These are phyloP conservation scores for Claviceps humidiphila DNA, from an alignment of 2,329 filamentous ascomycete genomes.

Conservation along the genomic window DNA sequence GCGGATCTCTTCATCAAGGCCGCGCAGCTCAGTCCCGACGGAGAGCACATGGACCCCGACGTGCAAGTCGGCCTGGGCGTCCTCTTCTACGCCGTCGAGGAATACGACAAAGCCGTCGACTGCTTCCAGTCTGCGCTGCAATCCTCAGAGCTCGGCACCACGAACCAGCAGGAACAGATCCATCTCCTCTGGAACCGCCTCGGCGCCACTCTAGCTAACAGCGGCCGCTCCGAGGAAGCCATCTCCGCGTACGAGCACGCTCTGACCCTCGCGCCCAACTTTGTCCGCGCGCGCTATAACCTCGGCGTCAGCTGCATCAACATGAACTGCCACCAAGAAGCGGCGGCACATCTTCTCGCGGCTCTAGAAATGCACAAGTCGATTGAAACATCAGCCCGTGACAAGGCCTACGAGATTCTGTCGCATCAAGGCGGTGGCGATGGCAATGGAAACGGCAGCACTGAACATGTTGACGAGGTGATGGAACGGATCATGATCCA, in stretches of 20 bases:
- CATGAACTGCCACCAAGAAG: slow-evolving; percentile 87
- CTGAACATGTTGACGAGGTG: slow-evolving; percentile 44
- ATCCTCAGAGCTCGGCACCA: slow-evolving; percentile 68
- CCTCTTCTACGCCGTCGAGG: slow-evolving; percentile 93
- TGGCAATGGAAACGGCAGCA: no score
- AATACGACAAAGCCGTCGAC: slow-evolving; percentile 97
- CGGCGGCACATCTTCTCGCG: slow-evolving; percentile 81
- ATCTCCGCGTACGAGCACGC: slow-evolving; percentile 95
- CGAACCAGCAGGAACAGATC: slow-evolving; percentile 73
- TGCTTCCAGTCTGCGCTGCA: slow-evolving; percentile 90
- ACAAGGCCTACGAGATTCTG: slow-evolving; percentile 72
- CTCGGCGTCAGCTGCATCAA: slow-evolving; percentile 95
- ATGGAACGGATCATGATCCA: slow-evolving; percentile 82
- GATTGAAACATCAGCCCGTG: slow-evolving; percentile 72
- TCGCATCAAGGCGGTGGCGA: slow-evolving; percentile 29
- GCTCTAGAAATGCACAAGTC: slow-evolving; percentile 93
- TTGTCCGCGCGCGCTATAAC: slow-evolving; percentile 93
- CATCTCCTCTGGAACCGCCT: slow-evolving; percentile 96
- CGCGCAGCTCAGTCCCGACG: slow-evolving; percentile 80
- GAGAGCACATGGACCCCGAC: slow-evolving; percentile 94
- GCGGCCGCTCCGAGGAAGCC: slow-evolving; percentile 83
- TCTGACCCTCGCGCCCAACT: slow-evolving; percentile 81
- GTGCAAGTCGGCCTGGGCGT: slow-evolving; percentile 96
- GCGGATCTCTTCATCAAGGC: slow-evolving; percentile 85
- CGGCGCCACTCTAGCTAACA: slow-evolving; percentile 90